A percentile compares a stretch with the other conserved stretches of the same genome.
These are phyloP conservation scores for Botrytis tulipae DNA, from an alignment of 2,329 filamentous ascomycete genomes.

Conservation along the genomic window DNA sequence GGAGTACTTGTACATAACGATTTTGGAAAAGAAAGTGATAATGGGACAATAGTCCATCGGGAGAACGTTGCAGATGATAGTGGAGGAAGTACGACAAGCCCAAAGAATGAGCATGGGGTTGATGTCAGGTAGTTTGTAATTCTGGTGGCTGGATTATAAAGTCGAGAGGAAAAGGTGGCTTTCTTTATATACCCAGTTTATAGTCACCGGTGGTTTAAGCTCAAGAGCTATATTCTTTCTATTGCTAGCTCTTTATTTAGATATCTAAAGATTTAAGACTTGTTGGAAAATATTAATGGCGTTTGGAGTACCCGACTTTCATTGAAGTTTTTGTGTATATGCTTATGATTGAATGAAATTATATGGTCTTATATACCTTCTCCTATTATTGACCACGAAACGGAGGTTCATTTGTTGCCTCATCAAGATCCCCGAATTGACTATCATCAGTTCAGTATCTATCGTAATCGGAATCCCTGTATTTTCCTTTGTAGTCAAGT, in stretches of 20 bases:
- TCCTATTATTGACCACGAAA: neutral
- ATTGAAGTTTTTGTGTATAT: neutral
- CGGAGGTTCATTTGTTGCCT: neutral
- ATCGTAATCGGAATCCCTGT: neutral
- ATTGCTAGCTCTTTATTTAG: neutral
- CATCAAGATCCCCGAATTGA: neutral
- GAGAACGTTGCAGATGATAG: neutral
- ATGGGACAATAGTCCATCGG: neutral
- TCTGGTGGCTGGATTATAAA: neutral
- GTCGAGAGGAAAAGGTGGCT: neutral
- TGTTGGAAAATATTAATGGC: neutral
- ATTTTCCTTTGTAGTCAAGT: neutral
- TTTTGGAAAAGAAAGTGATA: neutral
- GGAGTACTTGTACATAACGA: neutral
- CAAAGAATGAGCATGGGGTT: neutral
- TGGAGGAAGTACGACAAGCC: neutral
- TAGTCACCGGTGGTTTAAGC: neutral
- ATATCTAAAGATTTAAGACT: neutral
- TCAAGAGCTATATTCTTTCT: neutral
- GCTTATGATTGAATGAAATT: neutral
- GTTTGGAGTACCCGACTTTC: neutral
- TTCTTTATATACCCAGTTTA: slow-evolving; percentile 6
- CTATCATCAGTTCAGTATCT: neutral
- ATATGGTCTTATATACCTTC: neutral
- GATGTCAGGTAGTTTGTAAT: neutral